phyloP scores from a whole-genome alignment of 345 rosid species.

The Litchi chinensis region DNA sequence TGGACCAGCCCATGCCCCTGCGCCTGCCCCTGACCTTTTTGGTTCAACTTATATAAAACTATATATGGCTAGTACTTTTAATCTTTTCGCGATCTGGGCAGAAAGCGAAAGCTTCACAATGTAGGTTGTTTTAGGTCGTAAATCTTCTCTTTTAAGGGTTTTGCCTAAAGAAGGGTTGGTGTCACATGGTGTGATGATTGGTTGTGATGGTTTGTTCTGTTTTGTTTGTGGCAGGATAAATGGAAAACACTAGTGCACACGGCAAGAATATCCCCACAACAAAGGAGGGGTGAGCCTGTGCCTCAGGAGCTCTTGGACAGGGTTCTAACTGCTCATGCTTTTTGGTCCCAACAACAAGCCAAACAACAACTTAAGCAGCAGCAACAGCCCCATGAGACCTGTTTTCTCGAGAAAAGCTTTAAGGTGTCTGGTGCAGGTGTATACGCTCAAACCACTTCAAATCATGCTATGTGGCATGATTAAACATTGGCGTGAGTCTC shows the following conservation, averaged over 20 bases:
- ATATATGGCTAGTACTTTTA: neutral
- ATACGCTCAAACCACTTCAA: too few species aligned
- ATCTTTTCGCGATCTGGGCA: slow-evolving; percentile 4
- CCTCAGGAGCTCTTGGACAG: slow-evolving; percentile 95
- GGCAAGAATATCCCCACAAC: slow-evolving; percentile 96
- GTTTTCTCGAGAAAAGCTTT: slow-evolving; percentile 42
- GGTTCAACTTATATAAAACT: neutral
- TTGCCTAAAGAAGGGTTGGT: neutral
- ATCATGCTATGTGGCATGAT: too few species aligned
- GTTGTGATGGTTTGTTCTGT: neutral
- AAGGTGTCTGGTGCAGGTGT: too few species aligned
- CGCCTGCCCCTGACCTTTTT: neutral
- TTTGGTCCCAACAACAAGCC: slow-evolving; percentile 89
- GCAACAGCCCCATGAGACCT: slow-evolving; percentile 36
- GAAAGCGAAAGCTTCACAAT: slow-evolving; percentile 14
- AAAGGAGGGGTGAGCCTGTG: slow-evolving; percentile 98
- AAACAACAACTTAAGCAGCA: slow-evolving; percentile 68
- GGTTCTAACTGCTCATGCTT: slow-evolving; percentile 86
- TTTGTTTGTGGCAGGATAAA: slow-evolving; percentile 65
- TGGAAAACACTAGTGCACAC: slow-evolving; percentile 99
- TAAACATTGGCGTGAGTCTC: too few species aligned
- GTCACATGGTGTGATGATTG: slow-evolving; percentile 7
- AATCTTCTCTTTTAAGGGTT: neutral
- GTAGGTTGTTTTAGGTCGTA: slow-evolving; percentile 4
- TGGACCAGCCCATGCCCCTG: too few species aligned